Conservation (phyloP, 2,329 filamentous ascomycete genomes). For the Calonectria henricotiae region DNA sequence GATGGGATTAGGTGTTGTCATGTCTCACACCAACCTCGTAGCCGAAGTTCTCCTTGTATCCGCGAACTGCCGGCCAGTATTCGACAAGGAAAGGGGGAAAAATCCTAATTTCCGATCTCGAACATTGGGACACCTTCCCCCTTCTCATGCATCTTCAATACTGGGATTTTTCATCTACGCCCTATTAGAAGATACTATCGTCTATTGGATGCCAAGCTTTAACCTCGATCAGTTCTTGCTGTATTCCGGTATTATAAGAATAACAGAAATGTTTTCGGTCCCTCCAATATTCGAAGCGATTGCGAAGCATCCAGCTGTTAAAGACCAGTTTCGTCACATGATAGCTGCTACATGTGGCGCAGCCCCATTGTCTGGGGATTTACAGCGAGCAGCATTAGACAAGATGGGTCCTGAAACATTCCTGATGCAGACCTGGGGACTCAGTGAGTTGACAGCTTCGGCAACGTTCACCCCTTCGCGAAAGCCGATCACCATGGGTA, state of each 20-base stretch:
- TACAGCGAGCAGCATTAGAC: conserved; percentile 67
- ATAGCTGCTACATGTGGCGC: conserved; percentile 68
- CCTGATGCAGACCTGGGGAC: conserved; percentile 71
- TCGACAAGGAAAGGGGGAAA: conserved; percentile 48
- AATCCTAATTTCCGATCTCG: conserved; percentile 53
- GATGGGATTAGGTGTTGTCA: conserved; percentile 55
- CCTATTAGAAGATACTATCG: conserved; percentile 61
- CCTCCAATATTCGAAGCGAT: conserved; percentile 75
- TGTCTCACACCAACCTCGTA: conserved; percentile 65
- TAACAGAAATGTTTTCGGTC: conserved; percentile 72
- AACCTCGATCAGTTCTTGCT: conserved; percentile 70
- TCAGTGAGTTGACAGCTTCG: conserved; percentile 70
- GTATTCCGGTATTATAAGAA: conserved; percentile 65
- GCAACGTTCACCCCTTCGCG: conserved; percentile 64
- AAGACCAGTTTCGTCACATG: conserved; percentile 69
- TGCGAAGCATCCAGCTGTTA: conserved; percentile 70
- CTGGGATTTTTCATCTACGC: conserved; percentile 61
- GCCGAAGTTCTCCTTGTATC: conserved; percentile 55
- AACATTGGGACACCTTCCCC: conserved; percentile 62
- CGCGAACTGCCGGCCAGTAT: conserved; percentile 53
- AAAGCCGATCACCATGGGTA: conserved; percentile 63
- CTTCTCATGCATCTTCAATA: conserved; percentile 65
- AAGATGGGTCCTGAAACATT: conserved; percentile 64
- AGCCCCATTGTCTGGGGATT: conserved; percentile 70
- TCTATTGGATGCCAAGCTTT: conserved; percentile 77